Conservation (phyloP, 805 yeast species). For the Helenozyma baotianmanensis region DNA sequence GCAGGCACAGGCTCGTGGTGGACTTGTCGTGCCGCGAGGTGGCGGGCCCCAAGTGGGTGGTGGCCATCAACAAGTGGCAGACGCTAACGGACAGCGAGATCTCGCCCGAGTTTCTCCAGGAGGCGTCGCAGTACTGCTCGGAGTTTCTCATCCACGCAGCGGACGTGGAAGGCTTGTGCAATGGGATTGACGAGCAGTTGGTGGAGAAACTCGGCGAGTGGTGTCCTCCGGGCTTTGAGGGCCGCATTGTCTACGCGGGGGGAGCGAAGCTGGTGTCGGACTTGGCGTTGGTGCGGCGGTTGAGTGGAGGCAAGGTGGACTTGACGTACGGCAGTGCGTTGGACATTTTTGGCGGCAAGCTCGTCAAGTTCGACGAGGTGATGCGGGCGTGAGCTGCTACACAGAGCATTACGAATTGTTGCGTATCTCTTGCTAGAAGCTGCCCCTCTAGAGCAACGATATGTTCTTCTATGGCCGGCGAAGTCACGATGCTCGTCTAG, state of each 20-base stretch:
- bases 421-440: no score
- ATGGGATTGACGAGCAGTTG: constrained; percentile 81
- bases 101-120: constrained; percentile 46
- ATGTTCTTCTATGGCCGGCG: no score
- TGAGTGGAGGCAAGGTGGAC: constrained; percentile 83
- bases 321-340: constrained; percentile 89
- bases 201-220: constrained; percentile 73
- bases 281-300: constrained; percentile 54
- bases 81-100: constrained; percentile 68
- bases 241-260: constrained; percentile 92
- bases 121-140: constrained; percentile 61
- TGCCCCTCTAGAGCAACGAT: no score
- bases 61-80: constrained; percentile 99
- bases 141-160: constrained; percentile 97
- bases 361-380: constrained; percentile 73
- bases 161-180: constrained; percentile 94
- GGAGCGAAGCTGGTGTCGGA: constrained; percentile 82
- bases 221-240: constrained; percentile 50
- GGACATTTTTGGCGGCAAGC: constrained; percentile 88
- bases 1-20: constrained; percentile 65
- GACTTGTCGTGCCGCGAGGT: constrained; percentile 78
- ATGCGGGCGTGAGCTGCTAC: constrained; percentile 23
- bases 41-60: constrained; percentile 58
- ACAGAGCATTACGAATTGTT: no score
- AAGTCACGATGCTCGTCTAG: no score